Conservation (phyloP, 1,284 basidiomycete genomes). For the Trametes pubescens region DNA sequence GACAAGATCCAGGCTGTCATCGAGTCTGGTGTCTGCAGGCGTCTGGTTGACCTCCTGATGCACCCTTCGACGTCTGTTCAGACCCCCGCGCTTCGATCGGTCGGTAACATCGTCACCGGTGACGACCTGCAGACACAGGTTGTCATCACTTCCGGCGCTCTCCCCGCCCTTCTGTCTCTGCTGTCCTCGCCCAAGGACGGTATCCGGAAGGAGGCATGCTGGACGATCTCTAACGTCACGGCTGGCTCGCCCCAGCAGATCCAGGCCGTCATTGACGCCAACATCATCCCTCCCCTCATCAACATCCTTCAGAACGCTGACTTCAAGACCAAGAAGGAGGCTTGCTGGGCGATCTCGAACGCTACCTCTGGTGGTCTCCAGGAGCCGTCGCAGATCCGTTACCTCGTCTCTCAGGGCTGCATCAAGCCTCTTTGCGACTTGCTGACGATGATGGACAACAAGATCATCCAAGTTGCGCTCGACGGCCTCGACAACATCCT, state of each 20-base stretch:
- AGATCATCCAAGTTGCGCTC: slow-evolving; percentile 98
- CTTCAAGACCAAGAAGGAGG: slow-evolving; percentile 99
- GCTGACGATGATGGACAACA: slow-evolving; percentile 98
- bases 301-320: slow-evolving; percentile 98
- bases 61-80: slow-evolving; percentile 98
- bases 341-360: slow-evolving; percentile 99
- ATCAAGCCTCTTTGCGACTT: slow-evolving; percentile 99
- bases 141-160: slow-evolving; percentile 95
- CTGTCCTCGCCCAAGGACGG: slow-evolving; percentile 97
- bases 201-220: slow-evolving; percentile 96
- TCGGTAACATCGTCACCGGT: slow-evolving; percentile 99
- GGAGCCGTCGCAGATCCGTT: slow-evolving; percentile 97
- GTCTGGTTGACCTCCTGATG: slow-evolving; percentile 97
- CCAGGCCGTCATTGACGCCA: slow-evolving; percentile 87
- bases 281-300: slow-evolving; percentile 97
- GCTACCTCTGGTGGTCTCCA: slow-evolving; percentile 98
- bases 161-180: slow-evolving; percentile 91
- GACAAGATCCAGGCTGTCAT: slow-evolving; percentile 99
- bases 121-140: slow-evolving; percentile 99
- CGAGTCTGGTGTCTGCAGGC: slow-evolving; percentile 96
- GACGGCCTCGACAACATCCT: slow-evolving; percentile 99
- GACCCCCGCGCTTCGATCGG: slow-evolving; percentile 96
- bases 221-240: slow-evolving; percentile 99
- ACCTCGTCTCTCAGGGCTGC: slow-evolving; percentile 97
- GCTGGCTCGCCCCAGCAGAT: slow-evolving; percentile 97